Conservation (phyloP, 331 rosid species). For the Rosa hybrid region DNA sequence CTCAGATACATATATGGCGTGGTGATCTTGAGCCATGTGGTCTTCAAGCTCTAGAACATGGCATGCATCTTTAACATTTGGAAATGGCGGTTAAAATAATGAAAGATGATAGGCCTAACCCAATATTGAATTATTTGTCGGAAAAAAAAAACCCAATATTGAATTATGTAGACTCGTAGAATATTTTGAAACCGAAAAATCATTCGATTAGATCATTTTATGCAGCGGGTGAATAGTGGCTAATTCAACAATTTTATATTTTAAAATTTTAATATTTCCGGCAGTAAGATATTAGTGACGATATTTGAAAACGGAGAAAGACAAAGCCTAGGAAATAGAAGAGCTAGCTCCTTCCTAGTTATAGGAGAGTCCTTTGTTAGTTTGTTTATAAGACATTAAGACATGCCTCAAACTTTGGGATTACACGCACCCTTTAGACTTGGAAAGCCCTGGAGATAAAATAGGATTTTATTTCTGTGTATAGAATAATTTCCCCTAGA, state of each 20-base stretch:
- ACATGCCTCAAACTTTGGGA: conserved; percentile 54
- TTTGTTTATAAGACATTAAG: conserved; percentile 25
- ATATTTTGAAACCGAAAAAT: no score
- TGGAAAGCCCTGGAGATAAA: conserved; percentile 27
- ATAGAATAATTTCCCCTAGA: no score
- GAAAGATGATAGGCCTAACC: not conserved
- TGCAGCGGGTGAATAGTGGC: no score
- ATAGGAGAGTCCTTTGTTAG: not conserved
- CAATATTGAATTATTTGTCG: no score
- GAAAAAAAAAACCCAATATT: not conserved
- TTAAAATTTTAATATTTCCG: no score
- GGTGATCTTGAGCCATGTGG: not conserved
- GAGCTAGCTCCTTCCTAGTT: not conserved
- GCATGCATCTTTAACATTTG: not conserved
- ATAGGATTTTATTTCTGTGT: conserved; percentile 12
- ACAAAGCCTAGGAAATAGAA: not conserved
- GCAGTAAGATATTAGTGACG: not conserved
- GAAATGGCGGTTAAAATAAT: not conserved
- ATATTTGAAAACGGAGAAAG: conserved; percentile 21
- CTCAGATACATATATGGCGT: not conserved
- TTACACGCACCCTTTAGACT: conserved; percentile 30
- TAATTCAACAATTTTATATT: no score
- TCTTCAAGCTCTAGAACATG: not conserved
- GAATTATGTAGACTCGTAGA: no score
- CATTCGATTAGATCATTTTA: no score